Base-by-base conservation (phyloP, 2,329 filamentous ascomycete species). In the Cercospora sojina region DNA sequence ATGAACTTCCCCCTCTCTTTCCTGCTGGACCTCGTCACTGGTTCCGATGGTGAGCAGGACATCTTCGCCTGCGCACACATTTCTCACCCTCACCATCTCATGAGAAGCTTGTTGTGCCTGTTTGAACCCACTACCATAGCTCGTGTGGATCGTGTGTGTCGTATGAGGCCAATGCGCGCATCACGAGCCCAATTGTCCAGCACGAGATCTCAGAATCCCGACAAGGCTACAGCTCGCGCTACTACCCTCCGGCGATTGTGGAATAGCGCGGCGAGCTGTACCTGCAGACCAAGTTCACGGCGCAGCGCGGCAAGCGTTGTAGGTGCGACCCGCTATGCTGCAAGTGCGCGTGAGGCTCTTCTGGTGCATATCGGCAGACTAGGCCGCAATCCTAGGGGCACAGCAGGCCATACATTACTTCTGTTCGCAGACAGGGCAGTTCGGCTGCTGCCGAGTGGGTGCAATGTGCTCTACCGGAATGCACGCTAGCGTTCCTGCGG, bases 381-480 rank as follows among this genome's bases (percentile, higher is more conserved):
- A 35, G 18, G 51, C 51, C 61, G 61, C 53, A 58, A 49, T 43
- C n/a, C 61, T 58, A 64, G 51, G 27, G 20, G 38, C 20, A 32
- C 18, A 47, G 25, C 32, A 18, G 43, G 13, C 61, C 62, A 51
- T 38, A 20, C 35, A 51, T 25, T 49, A 16, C 55, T n/a, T 9
- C 62, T 49, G 53, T 25, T 55, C 63, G 61, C 61, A 41, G 59
- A 56, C 65, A 60, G 65, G 47, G 60, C 59, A 64, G 53, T 43
- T 72, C 69, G 71, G 70, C 62, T 69, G 70, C 69, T 72, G 66
- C 70, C 71, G 70, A 23, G 49, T 65, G 29, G 64, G 67, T 47
- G 59, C 58, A 56, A 47, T 62, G 64, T 61, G 53, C 56, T 43
- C 62, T 57, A 51, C 60, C 60, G 72, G 71, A 71, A 73, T 73